Evolutionary conservation across 768 basidiomycete species (phyloP), one percentile per base, ranked within the genome.

Genomic region (Boletus sp.): DNA sequence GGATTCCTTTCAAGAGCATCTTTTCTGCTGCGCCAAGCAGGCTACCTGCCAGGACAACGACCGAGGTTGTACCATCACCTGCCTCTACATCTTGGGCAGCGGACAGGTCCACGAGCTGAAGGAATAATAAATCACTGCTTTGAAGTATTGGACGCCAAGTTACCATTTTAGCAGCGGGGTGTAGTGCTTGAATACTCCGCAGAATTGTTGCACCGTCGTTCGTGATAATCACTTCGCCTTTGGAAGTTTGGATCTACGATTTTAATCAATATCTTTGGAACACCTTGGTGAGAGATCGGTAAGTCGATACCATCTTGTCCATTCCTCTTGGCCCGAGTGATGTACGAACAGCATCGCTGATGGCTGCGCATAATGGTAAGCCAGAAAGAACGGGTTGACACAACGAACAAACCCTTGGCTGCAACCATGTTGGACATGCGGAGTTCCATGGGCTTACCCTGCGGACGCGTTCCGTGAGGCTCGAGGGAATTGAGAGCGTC

Each of bases 131-230:
- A 53, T 34, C 25, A 37, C 29, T 21, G 40, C 29, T 34, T 23
- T n/a, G 5, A 37, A 15, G 27, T 19, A 42, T 41, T n/a, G 34
- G 27, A 32, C 11, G 43, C 33, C 45, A 40, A 25, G 15, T 51
- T 57, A 85, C 96, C 97, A 99, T 99, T 75, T 96, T 93, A 29
- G 97, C 97, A 37, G 97, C 96, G 39, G 97, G 97, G 73, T 99
- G 97, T 47, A 98, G 74, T 19, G 96, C 97, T 63, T 96, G 93
- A 62, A 98, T 90, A 60, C 86, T 93, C 69, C 93, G 92, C 51
- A 99, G 76, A 61, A 99, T 99, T 11, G 97, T 99, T 7, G 97
- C 97, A 19, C 97, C 97, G 73, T 99, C 97, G 70, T 99, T 99
- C 9, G 97, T 98, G 62, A 99, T 91, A 64, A 98, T 89, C 17